Conservation (phyloP, 1,284 basidiomycete genomes). For the Ceratobasidium sp. region DNA sequence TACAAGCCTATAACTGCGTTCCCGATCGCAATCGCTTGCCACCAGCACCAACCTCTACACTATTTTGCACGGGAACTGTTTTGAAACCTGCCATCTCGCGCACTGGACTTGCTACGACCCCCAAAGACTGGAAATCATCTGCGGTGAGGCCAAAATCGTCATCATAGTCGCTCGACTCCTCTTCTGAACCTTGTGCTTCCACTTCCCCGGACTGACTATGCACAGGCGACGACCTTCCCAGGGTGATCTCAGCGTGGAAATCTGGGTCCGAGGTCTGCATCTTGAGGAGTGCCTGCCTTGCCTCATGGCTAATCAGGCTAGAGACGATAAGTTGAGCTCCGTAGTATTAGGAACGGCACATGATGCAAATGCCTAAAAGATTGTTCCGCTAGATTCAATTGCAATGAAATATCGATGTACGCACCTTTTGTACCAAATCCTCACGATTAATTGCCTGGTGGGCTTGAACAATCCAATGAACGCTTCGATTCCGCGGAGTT, state of each 20-base stretch:
- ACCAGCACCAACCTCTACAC: too few species aligned
- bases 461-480: constrained; percentile 29
- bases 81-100: too few species aligned
- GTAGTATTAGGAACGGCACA: constrained; percentile 33
- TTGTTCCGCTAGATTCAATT: constrained; percentile 12
- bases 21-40: too few species aligned
- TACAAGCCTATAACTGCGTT: too few species aligned
- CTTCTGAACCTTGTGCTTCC: too few species aligned
- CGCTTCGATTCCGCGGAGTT: constrained; percentile 29
- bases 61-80: too few species aligned
- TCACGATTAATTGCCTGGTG: constrained; percentile 35
- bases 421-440: constrained; percentile 43
- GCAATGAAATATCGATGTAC: constrained; percentile 4
- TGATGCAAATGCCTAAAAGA: constrained; percentile 45
- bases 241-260: background rate
- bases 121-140: too few species aligned
- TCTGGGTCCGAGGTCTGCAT: constrained; percentile 24
- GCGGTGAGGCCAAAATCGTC: too few species aligned
- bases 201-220: too few species aligned
- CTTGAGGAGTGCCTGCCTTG: constrained; percentile 27
- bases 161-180: too few species aligned
- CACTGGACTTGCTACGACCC: too few species aligned
- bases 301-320: constrained; percentile 43
- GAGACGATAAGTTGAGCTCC: constrained; percentile 45
- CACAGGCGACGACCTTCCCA: too few species aligned